A percentile compares a stretch with the other conserved stretches of the same genome.
These are phyloP conservation scores for Elaeagnus macrophylla DNA, from an alignment of 306 rosid genomes.

Conservation along the genomic window DNA sequence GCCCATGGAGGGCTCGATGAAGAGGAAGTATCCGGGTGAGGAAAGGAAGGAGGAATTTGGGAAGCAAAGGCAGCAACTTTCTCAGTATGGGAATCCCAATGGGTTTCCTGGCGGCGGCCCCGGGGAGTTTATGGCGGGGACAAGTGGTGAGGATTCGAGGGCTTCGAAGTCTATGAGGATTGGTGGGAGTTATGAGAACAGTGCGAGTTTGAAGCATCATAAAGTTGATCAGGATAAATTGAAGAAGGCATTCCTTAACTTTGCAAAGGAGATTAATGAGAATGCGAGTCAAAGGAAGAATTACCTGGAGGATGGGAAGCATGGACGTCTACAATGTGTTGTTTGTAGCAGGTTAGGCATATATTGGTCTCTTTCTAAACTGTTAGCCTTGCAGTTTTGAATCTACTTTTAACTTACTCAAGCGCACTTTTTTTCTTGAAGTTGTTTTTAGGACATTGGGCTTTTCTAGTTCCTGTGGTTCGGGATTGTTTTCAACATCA, in stretches of 20 bases:
- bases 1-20: slow-evolving; percentile 35
- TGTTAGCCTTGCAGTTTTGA: not conserved
- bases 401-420: not conserved
- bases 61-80: slow-evolving; percentile 42
- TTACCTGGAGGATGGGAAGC: slow-evolving; percentile 71
- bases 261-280: slow-evolving; percentile 54
- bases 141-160: slow-evolving; percentile 39
- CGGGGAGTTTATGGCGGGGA: slow-evolving; percentile 34
- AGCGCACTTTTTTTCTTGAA: not conserved
- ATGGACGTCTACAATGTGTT: slow-evolving; percentile 62
- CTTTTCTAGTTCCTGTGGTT: not conserved
- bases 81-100: slow-evolving; percentile 40
- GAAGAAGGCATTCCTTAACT: slow-evolving; percentile 64
- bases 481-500: not conserved
- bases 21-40: slow-evolving; percentile 54
- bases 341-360: slow-evolving; percentile 80
- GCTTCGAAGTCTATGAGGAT: slow-evolving; percentile 49
- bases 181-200: slow-evolving; percentile 17
- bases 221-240: slow-evolving; percentile 62
- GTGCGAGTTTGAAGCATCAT: slow-evolving; percentile 27
- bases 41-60: slow-evolving; percentile 43
- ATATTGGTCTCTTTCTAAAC: slow-evolving; percentile 3
- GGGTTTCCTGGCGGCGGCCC: slow-evolving; percentile 32
- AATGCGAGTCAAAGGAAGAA: slow-evolving; percentile 47
- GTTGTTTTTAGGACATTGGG: not conserved